Conservation (phyloP, 495 filamentous ascomycete genomes). For the Talaromyces trachyspermus region DNA sequence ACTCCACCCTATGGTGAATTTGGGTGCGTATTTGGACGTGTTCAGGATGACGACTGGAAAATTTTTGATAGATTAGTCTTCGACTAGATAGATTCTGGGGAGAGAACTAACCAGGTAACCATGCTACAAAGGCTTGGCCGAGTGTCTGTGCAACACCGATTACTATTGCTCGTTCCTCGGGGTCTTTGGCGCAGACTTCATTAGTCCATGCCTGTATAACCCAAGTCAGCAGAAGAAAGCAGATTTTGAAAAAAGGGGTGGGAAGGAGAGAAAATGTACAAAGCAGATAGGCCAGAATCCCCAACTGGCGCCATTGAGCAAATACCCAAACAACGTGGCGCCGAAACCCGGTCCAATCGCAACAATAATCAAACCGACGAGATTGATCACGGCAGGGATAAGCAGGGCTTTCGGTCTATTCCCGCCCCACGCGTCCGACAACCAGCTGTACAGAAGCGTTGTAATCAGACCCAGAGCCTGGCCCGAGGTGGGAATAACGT, state of each 20-base stretch:
- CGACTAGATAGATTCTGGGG: neutral
- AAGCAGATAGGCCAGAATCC: conserved; percentile 6
- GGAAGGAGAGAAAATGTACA: neutral
- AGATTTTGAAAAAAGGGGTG: neutral
- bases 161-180: conserved; percentile 45
- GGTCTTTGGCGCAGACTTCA: conserved; percentile 42
- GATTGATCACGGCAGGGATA: conserved; percentile 3
- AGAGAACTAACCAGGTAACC: conserved; percentile 3
- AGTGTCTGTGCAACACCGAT: conserved; percentile 19
- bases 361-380: conserved; percentile 13
- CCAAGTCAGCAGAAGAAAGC: neutral
- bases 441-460: conserved; percentile 7
- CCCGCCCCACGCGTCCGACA: conserved; percentile 4
- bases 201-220: conserved; percentile 31
- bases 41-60: conserved; percentile 5
- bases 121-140: conserved; percentile 6
- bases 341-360: conserved; percentile 36
- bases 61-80: neutral
- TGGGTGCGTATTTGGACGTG: conserved; percentile 7
- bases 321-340: conserved; percentile 5
- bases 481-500: conserved; percentile 5
- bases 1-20: conserved; percentile 7
- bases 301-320: conserved; percentile 9
- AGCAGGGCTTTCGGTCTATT: conserved; percentile 1
- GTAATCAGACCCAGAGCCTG: conserved; percentile 4